These are phyloP conservation scores for Cornus kousa DNA, from an alignment of 148 eudicot genomes.

Conservation along the genomic window DNA sequence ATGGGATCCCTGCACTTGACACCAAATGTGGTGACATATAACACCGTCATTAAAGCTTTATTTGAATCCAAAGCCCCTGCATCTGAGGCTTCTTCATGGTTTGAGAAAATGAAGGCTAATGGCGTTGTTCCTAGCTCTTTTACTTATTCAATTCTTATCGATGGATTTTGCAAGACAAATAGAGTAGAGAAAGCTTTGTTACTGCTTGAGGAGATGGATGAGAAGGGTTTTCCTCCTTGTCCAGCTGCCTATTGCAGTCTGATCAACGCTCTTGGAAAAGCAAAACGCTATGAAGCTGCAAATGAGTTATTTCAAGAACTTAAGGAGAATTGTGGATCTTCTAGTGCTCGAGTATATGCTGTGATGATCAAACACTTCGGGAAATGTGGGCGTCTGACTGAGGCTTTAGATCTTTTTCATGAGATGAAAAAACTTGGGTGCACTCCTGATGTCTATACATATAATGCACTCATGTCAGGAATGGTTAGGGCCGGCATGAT, in stretches of 20 bases:
- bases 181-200: constrained; percentile 78
- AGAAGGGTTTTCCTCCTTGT: constrained; percentile 89
- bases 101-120: constrained; percentile 69
- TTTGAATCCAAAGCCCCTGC: constrained; percentile 72
- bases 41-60: constrained; percentile 68
- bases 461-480: constrained; percentile 93
- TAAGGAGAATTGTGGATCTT: constrained; percentile 80
- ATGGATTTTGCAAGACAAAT: constrained; percentile 87
- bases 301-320: constrained; percentile 91
- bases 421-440: constrained; percentile 88
- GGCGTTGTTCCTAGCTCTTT: constrained; percentile 74
- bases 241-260: constrained; percentile 97
- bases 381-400: constrained; percentile 66
- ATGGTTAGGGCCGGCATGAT: constrained; percentile 79
- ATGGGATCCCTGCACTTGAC: constrained; percentile 65
- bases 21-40: constrained; percentile 93
- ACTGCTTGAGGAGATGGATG: constrained; percentile 98
- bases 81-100: constrained; percentile 48
- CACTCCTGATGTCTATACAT: constrained; percentile 70
- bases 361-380: constrained; percentile 95
- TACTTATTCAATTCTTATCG: constrained; percentile 89
- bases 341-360: constrained; percentile 87
- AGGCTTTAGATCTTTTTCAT: constrained; percentile 73
- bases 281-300: constrained; percentile 90
- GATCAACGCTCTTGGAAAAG: constrained; percentile 80